Conservation (phyloP, 257 asterid species). For the Solanum bukasovii region DNA sequence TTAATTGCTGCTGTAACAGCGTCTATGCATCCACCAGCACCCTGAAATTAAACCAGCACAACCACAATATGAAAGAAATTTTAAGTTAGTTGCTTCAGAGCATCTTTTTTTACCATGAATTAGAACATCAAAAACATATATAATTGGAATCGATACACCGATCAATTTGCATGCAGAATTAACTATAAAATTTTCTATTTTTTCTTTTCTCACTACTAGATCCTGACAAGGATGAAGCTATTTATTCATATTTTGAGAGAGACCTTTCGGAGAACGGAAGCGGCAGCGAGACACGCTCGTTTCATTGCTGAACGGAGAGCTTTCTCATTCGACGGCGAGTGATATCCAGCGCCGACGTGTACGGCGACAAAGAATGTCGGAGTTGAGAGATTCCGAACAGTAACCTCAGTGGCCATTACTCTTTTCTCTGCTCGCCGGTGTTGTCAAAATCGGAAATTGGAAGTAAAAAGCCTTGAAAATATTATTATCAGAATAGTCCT, state of each 20-base stretch:
- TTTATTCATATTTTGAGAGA: not conserved
- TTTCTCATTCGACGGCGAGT: conserved; percentile 45
- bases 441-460: not conserved
- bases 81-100: not conserved
- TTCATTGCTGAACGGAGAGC: conserved; percentile 72
- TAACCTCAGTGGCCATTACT: conserved; percentile 40
- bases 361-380: conserved; percentile 71
- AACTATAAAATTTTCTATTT: not conserved
- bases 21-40: conserved; percentile 59
- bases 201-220: not conserved
- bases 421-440: not conserved
- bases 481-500: not conserved
- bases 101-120: not conserved
- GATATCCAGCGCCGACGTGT: conserved; percentile 71
- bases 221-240: not conserved
- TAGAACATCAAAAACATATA: not conserved
- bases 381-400: conserved; percentile 6
- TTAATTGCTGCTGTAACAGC: conserved; percentile 83
- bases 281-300: conserved; percentile 75
- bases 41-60: conserved; percentile 19
- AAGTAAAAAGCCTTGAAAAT: not conserved
- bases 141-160: not conserved
- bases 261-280: conserved; percentile 67
- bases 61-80: not conserved
- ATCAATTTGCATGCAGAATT: not conserved